A percentile compares a stretch with the other conserved stretches of the same genome.
Conservation (phyloP, 768 basidiomycete genomes). For the Serendipita sp. region DNA sequence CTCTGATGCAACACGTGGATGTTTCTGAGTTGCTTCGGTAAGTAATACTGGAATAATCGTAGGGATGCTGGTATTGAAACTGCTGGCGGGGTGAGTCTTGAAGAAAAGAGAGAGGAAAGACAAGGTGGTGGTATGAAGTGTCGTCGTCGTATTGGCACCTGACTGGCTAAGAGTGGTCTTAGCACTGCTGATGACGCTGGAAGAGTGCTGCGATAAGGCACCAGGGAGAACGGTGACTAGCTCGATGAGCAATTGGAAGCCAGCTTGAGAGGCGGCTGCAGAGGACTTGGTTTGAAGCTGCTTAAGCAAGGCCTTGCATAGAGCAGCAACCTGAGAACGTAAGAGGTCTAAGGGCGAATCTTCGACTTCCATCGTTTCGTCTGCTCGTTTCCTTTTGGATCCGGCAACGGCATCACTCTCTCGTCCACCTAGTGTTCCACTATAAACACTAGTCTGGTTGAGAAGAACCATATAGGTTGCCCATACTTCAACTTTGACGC, state of each 20-base stretch:
- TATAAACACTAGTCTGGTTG: slow-evolving; percentile 71
- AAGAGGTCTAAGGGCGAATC: slow-evolving; percentile 62
- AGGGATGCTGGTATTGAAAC: slow-evolving; percentile 43
- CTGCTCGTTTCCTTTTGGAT: slow-evolving; percentile 51
- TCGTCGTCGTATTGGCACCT: slow-evolving; percentile 60
- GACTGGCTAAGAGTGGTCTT: slow-evolving; percentile 51
- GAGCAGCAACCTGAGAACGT: slow-evolving; percentile 54
- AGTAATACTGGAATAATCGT: slow-evolving; percentile 60
- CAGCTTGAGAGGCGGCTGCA: slow-evolving; percentile 66
- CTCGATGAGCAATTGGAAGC: slow-evolving; percentile 62
- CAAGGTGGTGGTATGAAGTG: slow-evolving; percentile 68
- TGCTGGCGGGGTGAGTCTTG: slow-evolving; percentile 46
- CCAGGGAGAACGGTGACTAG: slow-evolving; percentile 72
- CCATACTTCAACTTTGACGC: slow-evolving; percentile 87
- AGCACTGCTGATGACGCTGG: slow-evolving; percentile 45
- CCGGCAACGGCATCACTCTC: slow-evolving; percentile 37
- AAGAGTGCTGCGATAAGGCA: slow-evolving; percentile 54
- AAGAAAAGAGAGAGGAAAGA: slow-evolving; percentile 80
- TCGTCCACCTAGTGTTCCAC: slow-evolving; percentile 40
- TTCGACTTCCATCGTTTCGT: slow-evolving; percentile 55
- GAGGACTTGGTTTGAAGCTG: slow-evolving; percentile 77
- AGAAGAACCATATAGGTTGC: slow-evolving; percentile 68
- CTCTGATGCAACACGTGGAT: slow-evolving; percentile 79
- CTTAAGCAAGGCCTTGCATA: slow-evolving; percentile 69
- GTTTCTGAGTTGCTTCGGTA: slow-evolving; percentile 59